Conservation (phyloP, 1,139 yeast genomes). For the Debaryomycetaceae sp. region DNA sequence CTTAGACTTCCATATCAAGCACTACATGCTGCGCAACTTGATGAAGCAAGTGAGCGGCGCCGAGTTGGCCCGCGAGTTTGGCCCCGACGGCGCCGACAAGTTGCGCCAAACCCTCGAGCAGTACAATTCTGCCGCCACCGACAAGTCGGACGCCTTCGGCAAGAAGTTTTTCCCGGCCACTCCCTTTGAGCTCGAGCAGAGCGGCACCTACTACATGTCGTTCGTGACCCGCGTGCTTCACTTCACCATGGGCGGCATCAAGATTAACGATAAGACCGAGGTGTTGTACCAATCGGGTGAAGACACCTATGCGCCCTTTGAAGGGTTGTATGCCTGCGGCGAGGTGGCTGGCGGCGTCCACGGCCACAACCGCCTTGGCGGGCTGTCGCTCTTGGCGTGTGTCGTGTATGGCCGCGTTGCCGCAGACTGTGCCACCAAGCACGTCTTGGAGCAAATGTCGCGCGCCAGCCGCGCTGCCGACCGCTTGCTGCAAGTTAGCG, state of each 20-base stretch:
- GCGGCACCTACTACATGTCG: constrained; percentile 43
- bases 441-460: constrained; percentile 28
- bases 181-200: constrained; percentile 32
- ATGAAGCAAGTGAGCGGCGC: constrained; percentile 50
- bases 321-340: constrained; percentile 72
- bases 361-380: constrained; percentile 74
- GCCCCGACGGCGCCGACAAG: constrained; percentile 21
- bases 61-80: constrained; percentile 45
- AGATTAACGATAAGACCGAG: constrained; percentile 55
- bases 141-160: constrained; percentile 44
- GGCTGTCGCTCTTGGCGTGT: constrained; percentile 72
- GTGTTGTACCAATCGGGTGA: constrained; percentile 42
- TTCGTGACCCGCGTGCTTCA: constrained; percentile 73
- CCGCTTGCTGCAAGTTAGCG: constrained; percentile 39
- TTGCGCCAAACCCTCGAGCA: constrained; percentile 35
- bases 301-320: constrained; percentile 32
- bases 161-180: constrained; percentile 50
- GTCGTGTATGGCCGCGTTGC: constrained; percentile 75
- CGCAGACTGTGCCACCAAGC: constrained; percentile 43
- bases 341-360: constrained; percentile 83
- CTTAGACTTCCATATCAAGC: constrained; percentile 56
- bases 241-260: constrained; percentile 85
- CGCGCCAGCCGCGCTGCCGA: constrained; percentile 18
- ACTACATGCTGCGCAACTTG: constrained; percentile 63
- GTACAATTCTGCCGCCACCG: constrained; percentile 45